Evolutionary conservation across 2,329 filamentous ascomycete species (phyloP), one percentile per base, ranked within the genome.

Genomic region (Pestalotiopsis sp.): DNA sequence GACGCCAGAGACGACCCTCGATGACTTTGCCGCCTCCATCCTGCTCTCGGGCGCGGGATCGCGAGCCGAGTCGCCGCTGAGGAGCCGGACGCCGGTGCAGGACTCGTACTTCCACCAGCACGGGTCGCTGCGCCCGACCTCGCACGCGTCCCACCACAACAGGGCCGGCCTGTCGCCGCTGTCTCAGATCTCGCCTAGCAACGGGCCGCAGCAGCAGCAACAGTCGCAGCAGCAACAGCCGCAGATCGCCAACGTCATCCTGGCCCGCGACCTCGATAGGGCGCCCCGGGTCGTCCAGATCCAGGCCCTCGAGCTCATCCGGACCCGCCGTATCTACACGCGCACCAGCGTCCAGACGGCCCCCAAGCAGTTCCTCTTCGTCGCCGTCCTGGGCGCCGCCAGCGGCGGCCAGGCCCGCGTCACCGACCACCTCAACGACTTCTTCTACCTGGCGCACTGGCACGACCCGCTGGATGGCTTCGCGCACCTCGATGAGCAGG

Each of bases 381-480:
- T 97, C 38, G 91, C 93, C 1, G 82, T 97, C n/a, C 82, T 94
- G 17, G 83, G 80, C 23, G 85, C 84, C 1, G 77, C 77, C 45
- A 79, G 80, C 55, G 83, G 84, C 2, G 84, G 86, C 49, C 76
- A 81, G 58, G 82, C 84, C 3, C 82, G 81, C 64, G 83, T 91
- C 64, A 86, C 83, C 25, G 80, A 79, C 39, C 86, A 93, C 73
- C 77, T 91, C 79, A 97, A 94, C 74, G 94, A 98, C 69, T 89
- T 93, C 71, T 91, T 98, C 72, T 93, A 94, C 77, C 90, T 98
- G 68, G 95, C 93, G 0, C 95, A 98, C 79, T 93, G 91, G 82
- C 94, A 98, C 75, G 87, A 91, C 68, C 85, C 87, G 0, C 84
- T 87, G 1, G 90, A 95, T 76, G 93, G 92, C 0, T 92, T 94